Conservation (phyloP, 1,284 basidiomycete species). For the Apiotrichum porosum region DNA sequence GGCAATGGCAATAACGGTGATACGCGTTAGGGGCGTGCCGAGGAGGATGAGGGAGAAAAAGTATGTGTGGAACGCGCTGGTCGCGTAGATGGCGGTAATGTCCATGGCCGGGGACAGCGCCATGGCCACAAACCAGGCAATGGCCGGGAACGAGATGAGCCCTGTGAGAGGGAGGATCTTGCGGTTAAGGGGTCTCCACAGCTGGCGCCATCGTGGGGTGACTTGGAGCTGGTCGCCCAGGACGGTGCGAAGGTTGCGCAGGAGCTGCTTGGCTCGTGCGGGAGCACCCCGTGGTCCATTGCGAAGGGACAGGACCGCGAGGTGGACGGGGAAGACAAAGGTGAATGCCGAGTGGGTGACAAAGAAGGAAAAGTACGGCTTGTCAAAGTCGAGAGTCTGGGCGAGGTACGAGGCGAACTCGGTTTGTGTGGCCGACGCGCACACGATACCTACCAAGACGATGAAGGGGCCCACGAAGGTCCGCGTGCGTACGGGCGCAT, state of each 20-base stretch:
- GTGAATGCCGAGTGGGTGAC: conserved; percentile 47
- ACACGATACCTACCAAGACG: conserved; percentile 40
- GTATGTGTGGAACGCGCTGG: conserved; percentile 37
- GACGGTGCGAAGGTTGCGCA: conserved; percentile 13
- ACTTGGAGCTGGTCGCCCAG: conserved; percentile 18
- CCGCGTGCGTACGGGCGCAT: not conserved
- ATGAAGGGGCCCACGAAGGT: conserved; percentile 28
- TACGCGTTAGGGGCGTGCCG: conserved; percentile 32
- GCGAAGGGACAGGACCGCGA: conserved; percentile 20
- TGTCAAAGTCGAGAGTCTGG: conserved; percentile 29
- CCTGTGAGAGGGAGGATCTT: conserved; percentile 33
- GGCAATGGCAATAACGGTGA: conserved; percentile 37
- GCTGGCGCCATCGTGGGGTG: conserved; percentile 23
- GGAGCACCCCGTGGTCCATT: not conserved
- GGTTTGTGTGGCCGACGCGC: conserved; percentile 43
- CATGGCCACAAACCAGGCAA: conserved; percentile 43
- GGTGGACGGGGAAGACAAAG: conserved; percentile 41
- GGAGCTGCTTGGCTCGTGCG: conserved; percentile 4
- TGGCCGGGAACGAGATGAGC: conserved; percentile 34
- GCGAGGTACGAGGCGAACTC: conserved; percentile 40
- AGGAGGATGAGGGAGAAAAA: conserved; percentile 44
- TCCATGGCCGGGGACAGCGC: conserved; percentile 36
- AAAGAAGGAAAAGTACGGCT: conserved; percentile 48
- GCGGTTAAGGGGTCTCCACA: conserved; percentile 18
- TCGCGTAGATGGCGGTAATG: conserved; percentile 44